Evolutionary conservation across 2,329 filamentous ascomycete genomes (phyloP), one percentile per base, ranked within the genome.

Genomic region (Coniochaeta sp.): DNA sequence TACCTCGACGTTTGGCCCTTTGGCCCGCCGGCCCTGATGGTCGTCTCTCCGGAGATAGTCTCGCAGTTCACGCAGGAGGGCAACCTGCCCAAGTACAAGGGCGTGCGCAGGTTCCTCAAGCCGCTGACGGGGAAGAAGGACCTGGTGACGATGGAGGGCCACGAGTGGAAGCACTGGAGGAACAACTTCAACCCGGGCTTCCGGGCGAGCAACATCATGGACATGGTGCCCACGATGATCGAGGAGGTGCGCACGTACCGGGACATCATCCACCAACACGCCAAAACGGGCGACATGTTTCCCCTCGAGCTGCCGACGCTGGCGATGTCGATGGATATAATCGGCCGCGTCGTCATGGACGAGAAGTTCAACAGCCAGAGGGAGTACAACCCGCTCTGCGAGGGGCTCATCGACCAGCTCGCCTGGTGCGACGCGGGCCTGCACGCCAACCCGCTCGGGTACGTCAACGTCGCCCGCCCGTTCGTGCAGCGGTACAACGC

Each of bases 321-420:
- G 6, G 67, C 68, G 49, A 54, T 74, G n/a, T 68, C 71, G 0
- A 65, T 72, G 9, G 71, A 74, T 42, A 60, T 73, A 22, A 74
- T 72, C 45, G 58, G 59, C n/a, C 61, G 66, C n/a, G 62, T 67
- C 13, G 60, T 65, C 3, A 54, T 72, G 61, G 35, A 38, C 30
- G 20, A 33, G 18, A 27, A 30, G 9, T 6, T 38, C 12, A 5
- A 50, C 30, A n/a, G 24, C 8, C 48, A 50, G 26, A n/a, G 22
- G 9, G 18, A 20, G 7, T 6, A 30, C 9, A 7, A 18, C 4
- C 30, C 31, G 14, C 20, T 9, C 6, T 18, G 9, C 4, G 6
- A 20, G 20, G 28, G 28, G 6, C 48, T 50, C n/a, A 32, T 49
- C 26, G 46, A 49, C 13, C 31, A 28, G 6, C 46, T 8, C 6